Percentiles rank a stretch among this genome's conserved stretches.
Evolutionary conservation across 2,329 filamentous ascomycete species (phyloP).

Genomic region (Albifimbria verrucaria): DNA sequence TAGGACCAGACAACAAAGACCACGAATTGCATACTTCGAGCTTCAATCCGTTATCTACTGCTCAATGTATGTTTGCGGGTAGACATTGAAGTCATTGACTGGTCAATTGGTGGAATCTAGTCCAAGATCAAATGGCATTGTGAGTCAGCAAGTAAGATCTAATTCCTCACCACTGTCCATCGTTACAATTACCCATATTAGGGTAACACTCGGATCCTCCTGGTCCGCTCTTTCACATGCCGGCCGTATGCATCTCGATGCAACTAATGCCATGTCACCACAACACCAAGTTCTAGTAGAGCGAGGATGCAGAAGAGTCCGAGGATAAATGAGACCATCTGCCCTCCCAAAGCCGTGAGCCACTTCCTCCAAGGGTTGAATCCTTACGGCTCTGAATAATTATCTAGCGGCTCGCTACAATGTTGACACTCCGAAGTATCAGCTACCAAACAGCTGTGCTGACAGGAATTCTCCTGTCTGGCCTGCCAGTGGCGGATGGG

Average conservation of each 20-base stretch:
- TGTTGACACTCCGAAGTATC: background rate
- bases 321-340: background rate
- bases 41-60: too few relatives aligned
- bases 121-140: too few relatives aligned
- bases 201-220: background rate
- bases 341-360: too few relatives aligned
- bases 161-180: too few relatives aligned
- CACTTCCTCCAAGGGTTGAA: background rate
- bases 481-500: background rate
- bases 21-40: too few relatives aligned
- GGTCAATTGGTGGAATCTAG: too few relatives aligned
- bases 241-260: background rate
- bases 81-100: too few relatives aligned
- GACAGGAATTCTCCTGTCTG: background rate
- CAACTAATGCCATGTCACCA: too few relatives aligned
- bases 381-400: background rate
- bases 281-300: too few relatives aligned
- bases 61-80: too few relatives aligned
- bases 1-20: too few relatives aligned
- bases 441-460: background rate
- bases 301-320: background rate
- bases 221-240: background rate
- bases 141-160: too few relatives aligned
- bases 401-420: background rate
- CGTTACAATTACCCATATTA: background rate